Base-by-base conservation (phyloP, 2,329 filamentous ascomycete species). In the Cucurbitaria berberidis region DNA sequence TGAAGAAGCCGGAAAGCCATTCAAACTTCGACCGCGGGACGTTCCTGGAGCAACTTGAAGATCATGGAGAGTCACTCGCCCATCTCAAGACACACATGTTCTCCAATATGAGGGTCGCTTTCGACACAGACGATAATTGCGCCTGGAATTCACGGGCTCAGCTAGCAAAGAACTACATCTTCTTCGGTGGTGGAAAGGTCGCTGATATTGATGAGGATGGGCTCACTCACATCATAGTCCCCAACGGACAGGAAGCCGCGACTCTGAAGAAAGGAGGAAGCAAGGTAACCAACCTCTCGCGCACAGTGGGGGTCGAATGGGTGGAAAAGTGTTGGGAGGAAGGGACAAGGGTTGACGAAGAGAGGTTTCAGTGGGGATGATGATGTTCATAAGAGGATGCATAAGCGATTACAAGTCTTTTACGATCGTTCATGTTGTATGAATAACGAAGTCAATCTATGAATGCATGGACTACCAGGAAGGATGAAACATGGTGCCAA, bases 241-340 rank as follows among this genome's bases (percentile, higher is more conserved):
- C 59, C 5, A 34, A 67, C 7, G 76, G 86, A 1, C 73, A 78
- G 5, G 73, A 80, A 75, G 76, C 50, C 71, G 73, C 80, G 5
- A 78, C 74, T 5, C 73, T 79, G 2, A 78, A 74, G 4, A 73
- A 75, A n/a, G 77, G 82, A 27, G 68, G 76, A 5, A 60, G 63
- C 18, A 57, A 53, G 16, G 43, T 66, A 8, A 22, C 45, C 72
- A 81, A 46, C 13, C 74, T 92, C 30, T 90, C 93, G 0, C 81
- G 90, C 59, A 75, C 93, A 6, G 89, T 97, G 2, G 83, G 78
- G 0, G 72, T 81, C 9, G 78, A 80, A 13, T 99, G 95, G 95
- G 76, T 97, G 0, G 82, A 87, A 45, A 86, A 89, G 46, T 90
- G 90, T 66, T 96, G 93, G 91, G 80, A 80, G 53, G 90, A 93